phyloP scores from a whole-genome alignment of 2,329 filamentous ascomycete genomes.

The Alternaria ethzedia region DNA sequence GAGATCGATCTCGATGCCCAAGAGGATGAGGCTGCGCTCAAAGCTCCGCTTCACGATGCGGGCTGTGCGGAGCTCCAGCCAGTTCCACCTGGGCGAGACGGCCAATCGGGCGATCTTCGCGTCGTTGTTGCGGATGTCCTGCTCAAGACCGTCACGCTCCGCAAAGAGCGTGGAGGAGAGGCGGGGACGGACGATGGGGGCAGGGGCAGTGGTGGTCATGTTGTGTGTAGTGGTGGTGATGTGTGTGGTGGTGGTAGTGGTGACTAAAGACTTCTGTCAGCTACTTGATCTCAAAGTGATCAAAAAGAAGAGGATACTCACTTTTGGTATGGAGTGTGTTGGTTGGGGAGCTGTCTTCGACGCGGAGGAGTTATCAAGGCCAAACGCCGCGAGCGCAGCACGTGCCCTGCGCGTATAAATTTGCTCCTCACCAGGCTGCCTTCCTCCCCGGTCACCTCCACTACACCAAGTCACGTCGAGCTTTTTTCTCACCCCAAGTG shows the following conservation, averaged over 20 bases:
- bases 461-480: neutral
- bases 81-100: neutral
- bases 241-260: neutral
- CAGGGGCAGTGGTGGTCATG: neutral
- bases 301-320: neutral
- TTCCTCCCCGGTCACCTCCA: neutral
- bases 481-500: neutral
- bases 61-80: neutral
- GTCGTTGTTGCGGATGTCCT: neutral
- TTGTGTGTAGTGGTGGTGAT: neutral
- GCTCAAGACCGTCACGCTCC: neutral
- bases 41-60: neutral
- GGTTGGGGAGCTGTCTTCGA: neutral
- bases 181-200: neutral
- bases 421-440: neutral
- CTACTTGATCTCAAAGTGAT: neutral
- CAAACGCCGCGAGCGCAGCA: neutral
- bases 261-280: neutral
- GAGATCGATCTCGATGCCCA: neutral
- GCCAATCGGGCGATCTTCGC: neutral
- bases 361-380: neutral
- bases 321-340: neutral
- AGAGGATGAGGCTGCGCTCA: neutral
- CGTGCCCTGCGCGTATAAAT: neutral
- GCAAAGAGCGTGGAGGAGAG: neutral